Conservation (phyloP, 225 moss, liverwort and hornwort species). For the Marchantia paleacea region DNA sequence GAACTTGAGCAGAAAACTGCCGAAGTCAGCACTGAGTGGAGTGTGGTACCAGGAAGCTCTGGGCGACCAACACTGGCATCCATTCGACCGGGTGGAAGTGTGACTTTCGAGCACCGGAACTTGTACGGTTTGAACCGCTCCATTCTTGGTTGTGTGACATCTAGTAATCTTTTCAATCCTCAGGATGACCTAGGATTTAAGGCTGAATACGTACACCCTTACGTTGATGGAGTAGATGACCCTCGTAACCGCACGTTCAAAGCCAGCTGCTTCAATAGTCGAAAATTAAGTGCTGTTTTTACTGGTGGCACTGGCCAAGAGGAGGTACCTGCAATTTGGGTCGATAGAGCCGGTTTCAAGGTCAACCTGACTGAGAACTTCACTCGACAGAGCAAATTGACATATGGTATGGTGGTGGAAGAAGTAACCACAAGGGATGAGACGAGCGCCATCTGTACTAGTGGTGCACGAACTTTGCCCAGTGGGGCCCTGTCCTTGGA, state of each 20-base stretch:
- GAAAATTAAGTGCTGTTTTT: slow-evolving; percentile 84
- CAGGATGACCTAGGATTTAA: slow-evolving; percentile 97
- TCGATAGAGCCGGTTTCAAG: slow-evolving; percentile 85
- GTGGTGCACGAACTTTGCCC: slow-evolving; percentile 74
- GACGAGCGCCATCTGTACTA: slow-evolving; percentile 80
- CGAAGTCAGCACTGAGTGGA: slow-evolving; percentile 96
- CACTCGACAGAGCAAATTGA: slow-evolving; percentile 80
- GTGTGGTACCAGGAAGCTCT: slow-evolving; percentile 72
- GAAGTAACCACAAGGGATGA: slow-evolving; percentile 99
- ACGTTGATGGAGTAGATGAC: slow-evolving; percentile 80
- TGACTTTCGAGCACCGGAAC: slow-evolving; percentile 94
- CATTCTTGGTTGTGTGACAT: slow-evolving; percentile 84
- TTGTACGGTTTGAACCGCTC: slow-evolving; percentile 85
- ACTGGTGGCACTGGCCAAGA: slow-evolving; percentile 78
- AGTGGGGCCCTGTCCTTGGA: slow-evolving; percentile 69
- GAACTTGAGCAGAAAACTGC: slow-evolving; percentile 94
- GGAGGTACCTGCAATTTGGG: slow-evolving; percentile 91
- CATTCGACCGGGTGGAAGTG: slow-evolving; percentile 89
- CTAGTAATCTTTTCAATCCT: slow-evolving; percentile 89
- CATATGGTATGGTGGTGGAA: slow-evolving; percentile 83
- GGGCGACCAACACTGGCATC: slow-evolving; percentile 80
- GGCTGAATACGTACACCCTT: slow-evolving; percentile 87
- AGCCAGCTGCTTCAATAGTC: slow-evolving; percentile 89
- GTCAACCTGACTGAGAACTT: slow-evolving; percentile 84
- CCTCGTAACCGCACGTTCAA: slow-evolving; percentile 80